These are phyloP conservation scores for Saccharomyces pastorianus DNA, from an alignment of 1,139 yeast species.

Conservation along the genomic window DNA sequence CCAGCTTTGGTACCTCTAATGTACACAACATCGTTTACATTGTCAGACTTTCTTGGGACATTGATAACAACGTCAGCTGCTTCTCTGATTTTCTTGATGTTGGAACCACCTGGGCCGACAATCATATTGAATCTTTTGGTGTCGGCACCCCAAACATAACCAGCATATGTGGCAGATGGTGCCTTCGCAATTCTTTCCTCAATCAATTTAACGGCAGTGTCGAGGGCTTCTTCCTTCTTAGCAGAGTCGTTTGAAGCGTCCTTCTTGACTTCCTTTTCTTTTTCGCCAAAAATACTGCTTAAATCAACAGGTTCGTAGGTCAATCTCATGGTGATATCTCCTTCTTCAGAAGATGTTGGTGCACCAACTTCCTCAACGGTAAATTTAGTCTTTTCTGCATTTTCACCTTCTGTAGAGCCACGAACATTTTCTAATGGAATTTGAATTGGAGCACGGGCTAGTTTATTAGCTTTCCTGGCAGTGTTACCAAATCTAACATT, in stretches of 20 bases:
- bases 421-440: constrained; percentile 46
- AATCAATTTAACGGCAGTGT: constrained; percentile 25
- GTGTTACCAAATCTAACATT: constrained; percentile 55
- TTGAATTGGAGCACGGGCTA: constrained; percentile 36
- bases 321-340: constrained; percentile 57
- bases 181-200: constrained; percentile 32
- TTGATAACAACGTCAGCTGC: constrained; percentile 50
- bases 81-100: constrained; percentile 53
- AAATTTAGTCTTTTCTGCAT: constrained; percentile 39
- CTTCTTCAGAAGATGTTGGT: constrained; percentile 30
- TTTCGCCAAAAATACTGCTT: constrained; percentile 34
- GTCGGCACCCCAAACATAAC: constrained; percentile 42
- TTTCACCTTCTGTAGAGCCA: constrained; percentile 32
- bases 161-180: constrained; percentile 36
- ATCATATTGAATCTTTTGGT: constrained; percentile 46
- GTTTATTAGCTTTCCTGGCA: constrained; percentile 43
- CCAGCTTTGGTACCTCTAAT: constrained; percentile 36
- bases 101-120: constrained; percentile 70
- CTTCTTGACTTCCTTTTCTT: constrained; percentile 26
- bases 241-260: background rate
- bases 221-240: constrained; percentile 24
- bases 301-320: constrained; percentile 33
- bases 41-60: constrained; percentile 54
- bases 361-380: constrained; percentile 36
- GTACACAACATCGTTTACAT: constrained; percentile 40